Base-by-base conservation (phyloP, 179 eudicot genomes). In the Dionaea muscipula region DNA sequence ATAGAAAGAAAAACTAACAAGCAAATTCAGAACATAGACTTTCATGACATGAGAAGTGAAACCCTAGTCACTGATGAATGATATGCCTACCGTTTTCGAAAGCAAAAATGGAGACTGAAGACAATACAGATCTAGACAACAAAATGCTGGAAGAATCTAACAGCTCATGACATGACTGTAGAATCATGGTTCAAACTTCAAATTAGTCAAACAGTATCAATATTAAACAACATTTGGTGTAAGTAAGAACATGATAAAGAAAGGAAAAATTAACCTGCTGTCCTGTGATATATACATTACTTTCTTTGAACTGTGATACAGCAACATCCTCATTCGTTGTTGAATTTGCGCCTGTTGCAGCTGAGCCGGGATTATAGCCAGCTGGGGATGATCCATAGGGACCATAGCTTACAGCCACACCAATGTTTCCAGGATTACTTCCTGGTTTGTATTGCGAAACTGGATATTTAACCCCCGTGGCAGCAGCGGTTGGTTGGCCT, bases 391-490 rank as follows among this genome's bases (percentile, higher is more conserved):
- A 70, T 41, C 84, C 81, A 72, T 80, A 82, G 9, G 84, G 76
- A 23, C 82, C 90, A 64, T 80, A 85, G 64, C 63, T 74, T 16
- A 78, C 78, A 47, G 75, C 67, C 26, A 71, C 51, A 60, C 84
- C 89, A 53, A 70, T 62, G 35, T 76, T 80, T 47, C 79, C 84
- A 47, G 81, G 43, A 57, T 64, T 78, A 52, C 53, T 47, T 66
- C 84, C 93, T 13, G 77, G 72, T 74, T 82, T 88, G 68, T 75
- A 81, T 51, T 88, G 96, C 49, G 91, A 56, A 68, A 75, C 65
- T 19, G 94, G 77, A 72, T 61, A 82, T 69, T 82, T 88, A 22
- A 66, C 66, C 15, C 74, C 62, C 13, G 62, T 26, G 33, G 72
- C 66, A 38, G 78, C 49, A 21, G 78, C 67, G 7, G 69, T 81